Evolutionary conservation across 495 filamentous ascomycete genomes (phyloP).

Genomic region (Pseudomonodictys pantanalensis): DNA sequence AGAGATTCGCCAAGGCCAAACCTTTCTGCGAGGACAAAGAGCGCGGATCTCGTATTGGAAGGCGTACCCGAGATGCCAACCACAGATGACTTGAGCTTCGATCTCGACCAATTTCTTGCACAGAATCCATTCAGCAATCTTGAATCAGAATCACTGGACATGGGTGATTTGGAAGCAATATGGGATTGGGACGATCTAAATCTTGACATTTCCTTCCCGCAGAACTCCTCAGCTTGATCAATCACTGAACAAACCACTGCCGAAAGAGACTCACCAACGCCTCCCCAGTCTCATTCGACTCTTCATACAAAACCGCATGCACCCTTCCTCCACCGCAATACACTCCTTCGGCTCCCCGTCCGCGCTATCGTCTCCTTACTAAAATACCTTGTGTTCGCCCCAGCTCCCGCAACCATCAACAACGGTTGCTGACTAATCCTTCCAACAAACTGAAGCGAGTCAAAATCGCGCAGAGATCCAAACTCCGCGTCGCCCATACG

Average conservation of each 20-base stretch:
- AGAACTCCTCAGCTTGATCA: neutral
- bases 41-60: neutral
- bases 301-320: constrained; percentile 46
- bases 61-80: constrained; percentile 1
- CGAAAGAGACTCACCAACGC: constrained; percentile 41
- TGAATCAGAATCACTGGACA: neutral
- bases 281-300: constrained; percentile 29
- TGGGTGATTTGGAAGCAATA: constrained; percentile 18
- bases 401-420: constrained; percentile 43
- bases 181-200: constrained; percentile 23
- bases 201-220: constrained; percentile 8
- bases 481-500: constrained; percentile 25
- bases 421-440: constrained; percentile 41
- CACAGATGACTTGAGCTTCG: constrained; percentile 9
- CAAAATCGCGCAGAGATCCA: constrained; percentile 40
- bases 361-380: constrained; percentile 37
- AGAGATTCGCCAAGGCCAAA: neutral
- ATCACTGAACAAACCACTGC: neutral
- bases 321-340: constrained; percentile 39
- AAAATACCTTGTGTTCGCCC: constrained; percentile 38
- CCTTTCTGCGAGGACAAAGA: neutral
- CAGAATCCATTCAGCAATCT: constrained; percentile 9
- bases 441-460: constrained; percentile 37
- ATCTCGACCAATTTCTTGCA: constrained; percentile 17
- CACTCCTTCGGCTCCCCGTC: constrained; percentile 45